Percentiles rank a stretch among this genome's conserved stretches.
Evolutionary conservation across 257 asterid genomes (phyloP).

Genomic region (Echium plantagineum): DNA sequence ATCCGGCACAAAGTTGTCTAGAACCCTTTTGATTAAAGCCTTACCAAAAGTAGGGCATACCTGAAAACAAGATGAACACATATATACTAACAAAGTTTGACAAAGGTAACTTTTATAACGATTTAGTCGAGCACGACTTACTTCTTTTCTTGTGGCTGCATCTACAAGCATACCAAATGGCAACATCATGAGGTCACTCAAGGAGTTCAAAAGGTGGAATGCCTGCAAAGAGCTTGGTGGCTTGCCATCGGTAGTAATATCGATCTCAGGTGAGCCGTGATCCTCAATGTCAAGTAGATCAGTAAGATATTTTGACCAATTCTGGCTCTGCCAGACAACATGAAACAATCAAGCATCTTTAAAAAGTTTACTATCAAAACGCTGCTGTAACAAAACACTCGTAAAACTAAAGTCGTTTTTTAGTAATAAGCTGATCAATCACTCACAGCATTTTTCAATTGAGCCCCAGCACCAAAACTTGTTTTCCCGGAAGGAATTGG

Average conservation of each 20-base stretch:
- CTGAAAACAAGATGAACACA: slow-evolving; percentile 20
- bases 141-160: slow-evolving; percentile 67
- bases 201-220: slow-evolving; percentile 60
- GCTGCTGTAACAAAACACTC: too few relatives aligned
- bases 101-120: neutral
- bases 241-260: slow-evolving; percentile 15
- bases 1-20: slow-evolving; percentile 62
- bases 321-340: slow-evolving; percentile 50
- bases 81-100: neutral
- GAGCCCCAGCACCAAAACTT: slow-evolving; percentile 85
- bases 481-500: slow-evolving; percentile 77
- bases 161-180: slow-evolving; percentile 77
- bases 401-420: too few relatives aligned
- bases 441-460: slow-evolving; percentile 82
- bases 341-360: slow-evolving; percentile 1
- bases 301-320: slow-evolving; percentile 85
- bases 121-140: slow-evolving; percentile 14
- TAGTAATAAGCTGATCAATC: slow-evolving; percentile 1
- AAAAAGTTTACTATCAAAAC: too few relatives aligned
- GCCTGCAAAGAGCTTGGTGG: slow-evolving; percentile 44
- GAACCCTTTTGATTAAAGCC: slow-evolving; percentile 50
- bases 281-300: slow-evolving; percentile 72
- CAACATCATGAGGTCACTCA: slow-evolving; percentile 92
- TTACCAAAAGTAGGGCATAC: slow-evolving; percentile 79
- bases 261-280: slow-evolving; percentile 29